Evolutionary conservation across 306 rosid species (phyloP).

Genomic region (Prunus kanzakura): DNA sequence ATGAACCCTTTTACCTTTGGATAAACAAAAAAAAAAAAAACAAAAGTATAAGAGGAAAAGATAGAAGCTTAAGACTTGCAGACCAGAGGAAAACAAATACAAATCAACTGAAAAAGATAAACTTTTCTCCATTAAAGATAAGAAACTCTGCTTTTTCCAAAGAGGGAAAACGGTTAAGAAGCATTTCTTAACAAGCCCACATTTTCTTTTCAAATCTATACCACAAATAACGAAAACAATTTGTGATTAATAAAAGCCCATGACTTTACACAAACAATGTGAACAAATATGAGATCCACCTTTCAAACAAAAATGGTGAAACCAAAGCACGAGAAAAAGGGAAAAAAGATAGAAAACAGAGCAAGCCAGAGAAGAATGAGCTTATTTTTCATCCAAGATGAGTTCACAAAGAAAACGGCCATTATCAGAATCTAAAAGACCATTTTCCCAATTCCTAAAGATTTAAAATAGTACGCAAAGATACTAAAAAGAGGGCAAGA

Average conservation of each 20-base stretch:
- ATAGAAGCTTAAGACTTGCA: background rate
- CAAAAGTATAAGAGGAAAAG: background rate
- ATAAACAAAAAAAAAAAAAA: no score
- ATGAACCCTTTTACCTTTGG: no score
- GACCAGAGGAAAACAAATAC: background rate
- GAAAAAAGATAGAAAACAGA: background rate
- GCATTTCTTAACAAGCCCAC: background rate
- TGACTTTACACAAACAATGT: background rate
- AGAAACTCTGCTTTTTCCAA: background rate
- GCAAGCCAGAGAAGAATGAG: background rate
- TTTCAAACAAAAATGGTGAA: background rate
- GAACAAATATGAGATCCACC: constrained; percentile 1
- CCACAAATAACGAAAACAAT: background rate
- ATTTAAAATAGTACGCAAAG: background rate
- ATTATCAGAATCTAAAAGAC: background rate
- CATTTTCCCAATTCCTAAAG: background rate
- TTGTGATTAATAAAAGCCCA: background rate
- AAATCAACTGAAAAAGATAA: background rate
- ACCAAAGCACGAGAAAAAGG: no score
- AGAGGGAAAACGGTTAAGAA: background rate
- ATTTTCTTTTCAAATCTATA: background rate
- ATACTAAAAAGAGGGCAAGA: no score
- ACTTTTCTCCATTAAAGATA: constrained; percentile 5
- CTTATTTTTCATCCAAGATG: background rate
- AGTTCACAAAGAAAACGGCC: background rate